These are phyloP conservation scores for Bromus sterilis DNA, from an alignment of 176 grass and related monocot genomes.

Conservation along the genomic window DNA sequence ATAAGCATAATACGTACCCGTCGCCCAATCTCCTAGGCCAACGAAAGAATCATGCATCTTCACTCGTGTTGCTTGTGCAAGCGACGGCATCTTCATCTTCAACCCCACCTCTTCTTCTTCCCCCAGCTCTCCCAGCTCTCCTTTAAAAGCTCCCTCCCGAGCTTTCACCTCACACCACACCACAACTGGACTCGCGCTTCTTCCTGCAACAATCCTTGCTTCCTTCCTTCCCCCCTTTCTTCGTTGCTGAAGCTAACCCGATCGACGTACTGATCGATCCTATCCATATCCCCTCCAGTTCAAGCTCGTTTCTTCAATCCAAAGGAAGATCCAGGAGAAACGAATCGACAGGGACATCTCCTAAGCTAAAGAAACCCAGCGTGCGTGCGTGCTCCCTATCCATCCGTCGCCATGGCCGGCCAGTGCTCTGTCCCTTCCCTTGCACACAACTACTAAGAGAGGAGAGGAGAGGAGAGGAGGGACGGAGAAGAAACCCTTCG, in stretches of 20 bases:
- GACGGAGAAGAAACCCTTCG: neutral
- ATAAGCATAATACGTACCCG: too few relatives aligned
- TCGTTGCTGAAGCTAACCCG: neutral
- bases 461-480: neutral
- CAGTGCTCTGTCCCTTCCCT: constrained; percentile 3
- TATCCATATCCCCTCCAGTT: neutral
- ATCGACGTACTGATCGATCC: neutral
- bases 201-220: neutral
- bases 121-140: neutral
- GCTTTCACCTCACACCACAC: constrained; percentile 22
- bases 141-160: constrained; percentile 33
- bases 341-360: neutral
- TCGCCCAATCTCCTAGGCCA: neutral
- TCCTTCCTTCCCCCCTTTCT: neutral
- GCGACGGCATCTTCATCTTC: constrained; percentile 8
- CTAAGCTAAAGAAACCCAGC: neutral
- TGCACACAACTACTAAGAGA: neutral
- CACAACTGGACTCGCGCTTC: neutral
- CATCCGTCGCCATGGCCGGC: neutral
- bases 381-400: neutral
- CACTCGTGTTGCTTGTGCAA: constrained; percentile 17
- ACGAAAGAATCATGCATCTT: neutral
- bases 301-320: constrained; percentile 12
- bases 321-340: constrained; percentile 15
- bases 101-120: neutral